Evolutionary conservation across 2,329 filamentous ascomycete species (phyloP).

Genomic region (Grosmannia serpens): DNA sequence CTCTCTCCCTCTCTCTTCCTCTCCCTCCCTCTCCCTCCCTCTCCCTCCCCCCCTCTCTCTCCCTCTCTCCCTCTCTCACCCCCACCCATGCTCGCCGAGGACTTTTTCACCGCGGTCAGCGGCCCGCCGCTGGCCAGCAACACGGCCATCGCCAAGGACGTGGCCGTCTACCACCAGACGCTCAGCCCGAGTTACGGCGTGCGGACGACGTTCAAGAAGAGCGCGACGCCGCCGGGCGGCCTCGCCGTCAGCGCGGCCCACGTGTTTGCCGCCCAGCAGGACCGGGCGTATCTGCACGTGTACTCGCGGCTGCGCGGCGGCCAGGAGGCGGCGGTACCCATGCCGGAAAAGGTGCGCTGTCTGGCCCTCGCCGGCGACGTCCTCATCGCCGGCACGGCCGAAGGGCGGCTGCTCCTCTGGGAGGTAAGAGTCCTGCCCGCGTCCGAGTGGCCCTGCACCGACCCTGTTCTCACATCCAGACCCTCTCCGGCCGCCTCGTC

Average conservation of each 20-base stretch:
- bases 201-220: constrained; percentile 81
- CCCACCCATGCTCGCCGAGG: constrained; percentile 42
- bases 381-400: constrained; percentile 68
- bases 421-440: too few species aligned
- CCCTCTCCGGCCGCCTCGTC: constrained; percentile 63
- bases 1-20: too few species aligned
- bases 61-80: not conserved
- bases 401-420: constrained; percentile 82
- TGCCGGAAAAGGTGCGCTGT: constrained; percentile 76
- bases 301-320: constrained; percentile 76
- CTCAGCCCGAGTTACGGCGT: constrained; percentile 67
- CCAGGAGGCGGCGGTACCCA: constrained; percentile 79
- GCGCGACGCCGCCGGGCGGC: constrained; percentile 65
- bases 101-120: constrained; percentile 46
- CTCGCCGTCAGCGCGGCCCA: constrained; percentile 72
- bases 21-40: too few species aligned
- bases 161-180: constrained; percentile 77
- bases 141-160: constrained; percentile 60
- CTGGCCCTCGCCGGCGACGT: constrained; percentile 62
- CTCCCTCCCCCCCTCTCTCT: not conserved
- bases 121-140: constrained; percentile 48
- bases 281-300: constrained; percentile 87
- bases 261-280: constrained; percentile 81
- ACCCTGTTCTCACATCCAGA: too few species aligned
- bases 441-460: too few species aligned